Evolutionary conservation across 176 grass and related monocot genomes (phyloP).

Genomic region (Tillandsia leiboldiana): DNA sequence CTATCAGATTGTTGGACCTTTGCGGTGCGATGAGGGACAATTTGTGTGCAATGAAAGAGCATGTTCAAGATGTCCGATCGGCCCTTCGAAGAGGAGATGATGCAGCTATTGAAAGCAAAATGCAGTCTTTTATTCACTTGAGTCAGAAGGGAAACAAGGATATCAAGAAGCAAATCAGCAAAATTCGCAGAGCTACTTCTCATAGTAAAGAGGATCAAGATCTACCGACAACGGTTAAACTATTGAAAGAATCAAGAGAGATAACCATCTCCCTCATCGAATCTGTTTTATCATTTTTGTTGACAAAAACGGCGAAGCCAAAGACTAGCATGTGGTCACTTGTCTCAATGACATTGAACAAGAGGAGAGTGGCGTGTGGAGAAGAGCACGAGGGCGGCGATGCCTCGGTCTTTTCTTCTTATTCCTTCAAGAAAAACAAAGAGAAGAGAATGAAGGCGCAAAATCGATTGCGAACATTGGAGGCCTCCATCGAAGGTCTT

Average conservation of each 20-base stretch:
- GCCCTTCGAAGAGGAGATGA: constrained; percentile 15
- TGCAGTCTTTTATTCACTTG: constrained; percentile 8
- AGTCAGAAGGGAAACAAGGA: constrained; percentile 19
- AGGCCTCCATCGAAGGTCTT: constrained; percentile 23
- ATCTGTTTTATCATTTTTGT: neutral
- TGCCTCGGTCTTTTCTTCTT: neutral
- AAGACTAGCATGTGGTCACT: constrained; percentile 20
- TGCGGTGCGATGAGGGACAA: constrained; percentile 5
- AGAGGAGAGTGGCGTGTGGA: neutral
- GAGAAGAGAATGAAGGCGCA: neutral
- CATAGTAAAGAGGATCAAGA: neutral
- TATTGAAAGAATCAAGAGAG: constrained; percentile 16
- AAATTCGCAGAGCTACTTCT: neutral
- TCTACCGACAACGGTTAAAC: neutral
- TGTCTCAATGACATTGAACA: constrained; percentile 6
- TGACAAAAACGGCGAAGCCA: neutral
- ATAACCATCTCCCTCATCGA: constrained; percentile 10
- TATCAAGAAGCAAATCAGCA: constrained; percentile 2
- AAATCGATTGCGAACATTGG: constrained; percentile 10
- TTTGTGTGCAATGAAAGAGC: constrained; percentile 15
- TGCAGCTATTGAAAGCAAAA: neutral
- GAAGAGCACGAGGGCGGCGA: neutral
- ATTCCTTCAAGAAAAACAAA: neutral
- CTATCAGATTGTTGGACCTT: constrained; percentile 21
- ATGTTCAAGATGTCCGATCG: constrained; percentile 8